Base-by-base conservation (phyloP, 306 rosid genomes). In the Oemleria cerasiformis region DNA sequence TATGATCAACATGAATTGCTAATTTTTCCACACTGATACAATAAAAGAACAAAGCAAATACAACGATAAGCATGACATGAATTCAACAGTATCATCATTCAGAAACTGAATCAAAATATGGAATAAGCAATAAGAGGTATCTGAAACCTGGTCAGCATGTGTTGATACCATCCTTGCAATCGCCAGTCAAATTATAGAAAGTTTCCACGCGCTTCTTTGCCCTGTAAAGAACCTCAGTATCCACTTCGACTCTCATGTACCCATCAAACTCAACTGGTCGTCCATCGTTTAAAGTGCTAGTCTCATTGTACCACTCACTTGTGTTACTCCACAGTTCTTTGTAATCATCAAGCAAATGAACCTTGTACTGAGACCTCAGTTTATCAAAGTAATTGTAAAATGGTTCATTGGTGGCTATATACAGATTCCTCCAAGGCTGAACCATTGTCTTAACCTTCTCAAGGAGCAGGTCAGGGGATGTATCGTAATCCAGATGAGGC, bases 161-260 rank as follows among this genome's bases (percentile, higher is more conserved):
- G 76, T 91, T 91, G 79, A 95, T 68, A 79, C 99, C 97, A 55
- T 95, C 96, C 86, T 95, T 95, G 90, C 99, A 95, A 82, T 95
- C 97, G 47, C 64, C 84, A 12, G 97, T 95, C 83, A 95, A 82
- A 86, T 95, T 85, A 75, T 88, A 84, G 84, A 95, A 95, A 0
- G 99, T 95, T 68, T 95, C 99, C 5, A 91, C 96, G 1, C 90
- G 87, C 3, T 85, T 95, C 82, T 91, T 95, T 7, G 88, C 96
- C 75, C 97, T 82, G 78, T 91, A 89, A 78, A 95, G 85, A 60
- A 95, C 96, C 79, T 95, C 99, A 0, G 99, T 95, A 77, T 95
- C 99, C 71, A 95, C 97, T 2, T 92, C 99, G 57, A 82, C 99
- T 84, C 97, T 95, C 99, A 95, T 95, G 88, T 89, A 91, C 64